Evolutionary conservation across 2,329 filamentous ascomycete genomes (phyloP).

Genomic region (Aspergillus sp.): DNA sequence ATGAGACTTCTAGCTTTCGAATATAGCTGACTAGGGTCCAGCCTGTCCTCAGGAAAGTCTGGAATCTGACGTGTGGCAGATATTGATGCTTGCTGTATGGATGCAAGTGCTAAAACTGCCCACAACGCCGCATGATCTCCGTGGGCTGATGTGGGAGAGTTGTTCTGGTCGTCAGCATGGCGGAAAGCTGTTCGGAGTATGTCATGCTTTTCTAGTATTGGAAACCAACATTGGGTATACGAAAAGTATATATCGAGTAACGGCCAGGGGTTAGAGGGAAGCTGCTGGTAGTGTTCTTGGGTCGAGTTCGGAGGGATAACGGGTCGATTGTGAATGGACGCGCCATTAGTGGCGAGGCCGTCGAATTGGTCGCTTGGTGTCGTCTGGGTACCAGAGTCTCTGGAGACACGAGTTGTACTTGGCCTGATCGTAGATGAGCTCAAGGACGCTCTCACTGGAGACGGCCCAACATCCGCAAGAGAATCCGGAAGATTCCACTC

Average conservation of each 20-base stretch:
- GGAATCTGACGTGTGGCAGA: slow-evolving; percentile 22
- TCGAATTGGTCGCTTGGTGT: neutral
- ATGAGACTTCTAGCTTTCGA: slow-evolving; percentile 36
- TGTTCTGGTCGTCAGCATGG: slow-evolving; percentile 27
- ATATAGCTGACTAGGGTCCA: slow-evolving; percentile 47
- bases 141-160: slow-evolving; percentile 34
- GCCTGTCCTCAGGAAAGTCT: slow-evolving; percentile 13
- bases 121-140: slow-evolving; percentile 59
- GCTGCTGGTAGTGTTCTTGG: slow-evolving; percentile 42
- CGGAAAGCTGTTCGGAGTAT: slow-evolving; percentile 54
- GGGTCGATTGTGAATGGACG: neutral
- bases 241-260: slow-evolving; percentile 73
- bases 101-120: slow-evolving; percentile 59
- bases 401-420: slow-evolving; percentile 16
- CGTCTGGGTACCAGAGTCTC: slow-evolving; percentile 31
- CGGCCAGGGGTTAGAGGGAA: slow-evolving; percentile 51
- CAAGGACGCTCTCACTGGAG: slow-evolving; percentile 26
- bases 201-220: slow-evolving; percentile 67
- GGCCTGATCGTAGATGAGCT: slow-evolving; percentile 14
- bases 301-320: neutral
- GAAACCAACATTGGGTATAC: slow-evolving; percentile 75
- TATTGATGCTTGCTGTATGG: slow-evolving; percentile 52
- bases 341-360: slow-evolving; percentile 1
- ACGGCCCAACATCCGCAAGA: slow-evolving; percentile 21
- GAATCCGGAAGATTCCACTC: slow-evolving; percentile 36